phyloP scores from a whole-genome alignment of 805 yeast species.

The Zygoascus bituminiphila region DNA sequence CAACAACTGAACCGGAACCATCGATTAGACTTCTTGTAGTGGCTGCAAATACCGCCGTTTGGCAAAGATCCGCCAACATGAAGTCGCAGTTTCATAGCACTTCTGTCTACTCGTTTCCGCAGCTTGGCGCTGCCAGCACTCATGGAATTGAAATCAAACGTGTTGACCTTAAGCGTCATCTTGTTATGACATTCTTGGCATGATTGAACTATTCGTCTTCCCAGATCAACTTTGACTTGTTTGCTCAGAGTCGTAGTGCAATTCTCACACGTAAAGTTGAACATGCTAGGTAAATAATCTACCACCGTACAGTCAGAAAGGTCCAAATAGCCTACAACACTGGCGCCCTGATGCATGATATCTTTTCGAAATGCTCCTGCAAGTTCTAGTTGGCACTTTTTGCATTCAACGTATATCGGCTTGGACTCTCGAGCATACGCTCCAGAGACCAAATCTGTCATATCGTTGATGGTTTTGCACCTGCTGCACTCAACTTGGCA shows the following conservation, averaged over 20 bases:
- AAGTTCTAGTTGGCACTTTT: slow-evolving; percentile 29
- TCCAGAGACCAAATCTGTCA: slow-evolving; percentile 28
- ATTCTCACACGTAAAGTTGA: slow-evolving; percentile 30
- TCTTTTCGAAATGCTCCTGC: slow-evolving; percentile 32
- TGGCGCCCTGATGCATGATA: slow-evolving; percentile 26
- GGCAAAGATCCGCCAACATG: slow-evolving; percentile 34
- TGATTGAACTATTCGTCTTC: slow-evolving; percentile 1
- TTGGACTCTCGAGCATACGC: slow-evolving; percentile 28
- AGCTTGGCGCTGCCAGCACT: slow-evolving; percentile 24
- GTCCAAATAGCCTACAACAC: slow-evolving; percentile 32
- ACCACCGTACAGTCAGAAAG: slow-evolving; percentile 30
- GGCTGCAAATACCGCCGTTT: slow-evolving; percentile 32
- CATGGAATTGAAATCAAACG: slow-evolving; percentile 26
- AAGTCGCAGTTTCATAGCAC: slow-evolving; percentile 24
- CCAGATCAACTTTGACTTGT: slow-evolving; percentile 6
- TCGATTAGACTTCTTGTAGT: slow-evolving; percentile 33
- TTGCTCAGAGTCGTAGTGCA: slow-evolving; percentile 23
- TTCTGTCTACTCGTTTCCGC: slow-evolving; percentile 12
- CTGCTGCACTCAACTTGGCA: slow-evolving; percentile 31
- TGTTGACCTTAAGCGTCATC: slow-evolving; percentile 28
- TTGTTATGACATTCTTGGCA: slow-evolving; percentile 33
- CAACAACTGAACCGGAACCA: slow-evolving; percentile 40
- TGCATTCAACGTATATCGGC: slow-evolving; percentile 27
- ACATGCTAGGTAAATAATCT: slow-evolving; percentile 31
- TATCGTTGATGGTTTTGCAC: slow-evolving; percentile 31